phyloP scores from a whole-genome alignment of 192 early-diverging fungal genomes.

The Coemansia sp. region DNA sequence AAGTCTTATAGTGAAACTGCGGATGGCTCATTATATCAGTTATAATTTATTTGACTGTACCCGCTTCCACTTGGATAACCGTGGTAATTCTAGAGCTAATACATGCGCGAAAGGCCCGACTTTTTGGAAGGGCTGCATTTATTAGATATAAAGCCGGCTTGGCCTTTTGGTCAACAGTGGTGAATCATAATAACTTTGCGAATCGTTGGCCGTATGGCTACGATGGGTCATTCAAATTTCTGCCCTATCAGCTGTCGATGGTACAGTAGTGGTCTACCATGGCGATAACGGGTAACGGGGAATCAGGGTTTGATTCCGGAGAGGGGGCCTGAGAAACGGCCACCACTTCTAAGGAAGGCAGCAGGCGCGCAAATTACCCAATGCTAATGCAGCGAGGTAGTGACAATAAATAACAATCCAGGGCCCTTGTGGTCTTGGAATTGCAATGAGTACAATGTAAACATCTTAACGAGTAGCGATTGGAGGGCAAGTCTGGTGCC shows the following conservation, averaged over 20 bases:
- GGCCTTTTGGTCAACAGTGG: conserved; percentile 44
- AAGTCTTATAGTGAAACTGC: conserved; percentile 72
- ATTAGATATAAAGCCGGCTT: conserved; percentile 68
- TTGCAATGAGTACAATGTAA: conserved; percentile 57
- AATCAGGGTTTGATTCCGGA: conserved; percentile 61
- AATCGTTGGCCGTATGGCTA: conserved; percentile 69
- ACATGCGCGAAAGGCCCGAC: conserved; percentile 68
- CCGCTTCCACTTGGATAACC: conserved; percentile 74
- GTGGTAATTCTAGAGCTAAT: conserved; percentile 81
- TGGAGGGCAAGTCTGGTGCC: conserved; percentile 59
- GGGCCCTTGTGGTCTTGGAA: conserved; percentile 40
- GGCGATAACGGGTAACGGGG: conserved; percentile 76
- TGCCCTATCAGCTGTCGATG: conserved; percentile 84
- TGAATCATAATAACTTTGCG: conserved; percentile 77
- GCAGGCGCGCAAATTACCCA: conserved; percentile 61
- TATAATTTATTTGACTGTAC: conserved; percentile 82
- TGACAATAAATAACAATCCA: conserved; percentile 56
- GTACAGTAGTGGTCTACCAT: conserved; percentile 79
- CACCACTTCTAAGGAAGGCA: conserved; percentile 65
- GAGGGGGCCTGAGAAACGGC: conserved; percentile 64
- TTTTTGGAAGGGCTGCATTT: conserved; percentile 70
- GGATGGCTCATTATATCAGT: conserved; percentile 86
- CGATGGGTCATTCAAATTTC: conserved; percentile 84
- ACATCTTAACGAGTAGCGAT: conserved; percentile 55
- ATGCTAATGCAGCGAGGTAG: conserved; percentile 59